These are phyloP conservation scores for Clonostachys solani DNA, from an alignment of 2,329 filamentous ascomycete genomes.

Conservation along the genomic window DNA sequence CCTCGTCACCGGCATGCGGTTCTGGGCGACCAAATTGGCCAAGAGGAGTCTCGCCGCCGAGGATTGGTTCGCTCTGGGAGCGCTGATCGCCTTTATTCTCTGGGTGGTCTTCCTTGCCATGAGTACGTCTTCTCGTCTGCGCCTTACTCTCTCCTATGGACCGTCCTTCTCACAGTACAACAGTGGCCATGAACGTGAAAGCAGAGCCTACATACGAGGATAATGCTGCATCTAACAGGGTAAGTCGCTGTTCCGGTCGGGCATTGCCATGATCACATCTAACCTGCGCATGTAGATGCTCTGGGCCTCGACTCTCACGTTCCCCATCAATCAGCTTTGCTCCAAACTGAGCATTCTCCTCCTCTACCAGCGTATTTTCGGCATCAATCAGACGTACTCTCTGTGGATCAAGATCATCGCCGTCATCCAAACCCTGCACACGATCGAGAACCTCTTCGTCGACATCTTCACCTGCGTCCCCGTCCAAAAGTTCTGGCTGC, in stretches of 20 bases:
- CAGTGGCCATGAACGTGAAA: too few species aligned
- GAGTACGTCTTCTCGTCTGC: too few species aligned
- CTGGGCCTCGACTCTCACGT: background rate
- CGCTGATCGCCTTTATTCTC: background rate
- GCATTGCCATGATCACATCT: background rate
- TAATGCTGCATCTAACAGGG: too few species aligned
- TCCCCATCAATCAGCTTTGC: background rate
- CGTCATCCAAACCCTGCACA: background rate
- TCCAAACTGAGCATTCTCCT: background rate
- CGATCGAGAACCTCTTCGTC: background rate
- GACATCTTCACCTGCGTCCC: background rate
- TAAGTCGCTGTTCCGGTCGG: too few species aligned
- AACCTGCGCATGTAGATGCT: background rate
- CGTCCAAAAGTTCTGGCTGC: background rate
- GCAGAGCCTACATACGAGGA: too few species aligned
- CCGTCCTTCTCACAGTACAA: too few species aligned
- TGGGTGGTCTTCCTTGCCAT: background rate
- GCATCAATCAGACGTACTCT: background rate
- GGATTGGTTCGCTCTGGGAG: constrained; percentile 1
- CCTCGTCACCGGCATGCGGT: background rate
- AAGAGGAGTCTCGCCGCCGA: background rate
- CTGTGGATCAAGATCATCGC: background rate
- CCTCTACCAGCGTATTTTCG: constrained; percentile 1
- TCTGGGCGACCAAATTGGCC: background rate
- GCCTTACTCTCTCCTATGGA: too few species aligned